Conservation (phyloP, 805 yeast species). For the Zygotorulaspora danielsina region DNA sequence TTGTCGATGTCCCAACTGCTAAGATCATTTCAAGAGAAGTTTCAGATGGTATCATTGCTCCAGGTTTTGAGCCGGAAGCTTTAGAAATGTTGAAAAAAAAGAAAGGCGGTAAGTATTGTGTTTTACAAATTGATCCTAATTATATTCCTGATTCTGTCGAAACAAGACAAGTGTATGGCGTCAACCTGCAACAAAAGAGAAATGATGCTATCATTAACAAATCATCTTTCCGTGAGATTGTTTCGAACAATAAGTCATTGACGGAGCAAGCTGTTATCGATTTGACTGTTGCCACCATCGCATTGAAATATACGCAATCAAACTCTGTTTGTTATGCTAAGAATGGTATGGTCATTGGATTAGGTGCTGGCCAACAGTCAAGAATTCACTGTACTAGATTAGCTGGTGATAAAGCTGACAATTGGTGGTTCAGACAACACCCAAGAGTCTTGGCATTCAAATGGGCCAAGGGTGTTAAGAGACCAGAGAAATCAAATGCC, state of each 20-base stretch:
- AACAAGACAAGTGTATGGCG: slow-evolving; percentile 94
- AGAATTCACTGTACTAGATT: slow-evolving; percentile 98
- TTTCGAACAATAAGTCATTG: slow-evolving; percentile 77
- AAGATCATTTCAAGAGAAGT: slow-evolving; percentile 96
- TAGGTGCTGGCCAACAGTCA: slow-evolving; percentile 99
- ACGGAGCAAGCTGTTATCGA: slow-evolving; percentile 92
- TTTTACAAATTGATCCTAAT: slow-evolving; percentile 93
- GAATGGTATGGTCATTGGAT: slow-evolving; percentile 98
- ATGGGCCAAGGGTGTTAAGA: slow-evolving; percentile 97
- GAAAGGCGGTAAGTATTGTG: slow-evolving; percentile 96
- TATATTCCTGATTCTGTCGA: slow-evolving; percentile 77
- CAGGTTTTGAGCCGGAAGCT: slow-evolving; percentile 92
- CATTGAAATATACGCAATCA: slow-evolving; percentile 95
- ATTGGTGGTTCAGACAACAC: slow-evolving; percentile 99
- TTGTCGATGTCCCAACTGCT: slow-evolving; percentile 94
- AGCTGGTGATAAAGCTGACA: slow-evolving; percentile 99
- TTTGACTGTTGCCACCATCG: slow-evolving; percentile 94
- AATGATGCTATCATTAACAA: slow-evolving; percentile 94
- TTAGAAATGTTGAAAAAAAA: slow-evolving; percentile 81
- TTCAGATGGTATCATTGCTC: slow-evolving; percentile 98
- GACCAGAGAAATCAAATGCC: slow-evolving; percentile 98
- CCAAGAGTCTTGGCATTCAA: slow-evolving; percentile 87
- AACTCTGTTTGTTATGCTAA: slow-evolving; percentile 98
- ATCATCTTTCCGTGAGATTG: slow-evolving; percentile 86
- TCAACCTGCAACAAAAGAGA: slow-evolving; percentile 92